phyloP scores from a whole-genome alignment of 2,329 filamentous ascomycete genomes.

The Sclerotinia spermophila region DNA sequence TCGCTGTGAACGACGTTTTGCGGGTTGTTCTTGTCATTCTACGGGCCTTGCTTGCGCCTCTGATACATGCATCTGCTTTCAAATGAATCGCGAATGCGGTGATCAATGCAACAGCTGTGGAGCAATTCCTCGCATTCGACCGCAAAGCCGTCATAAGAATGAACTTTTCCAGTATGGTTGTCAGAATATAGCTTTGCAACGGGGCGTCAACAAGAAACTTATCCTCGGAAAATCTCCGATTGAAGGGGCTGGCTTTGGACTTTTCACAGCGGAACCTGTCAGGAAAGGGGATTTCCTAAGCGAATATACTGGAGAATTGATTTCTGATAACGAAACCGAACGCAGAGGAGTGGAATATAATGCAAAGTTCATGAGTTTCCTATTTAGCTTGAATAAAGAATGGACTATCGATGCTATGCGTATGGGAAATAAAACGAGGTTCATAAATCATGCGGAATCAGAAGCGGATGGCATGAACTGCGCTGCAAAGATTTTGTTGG shows the following conservation, averaged over 20 bases:
- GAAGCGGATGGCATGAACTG: conserved; percentile 60
- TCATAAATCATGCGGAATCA: conserved; percentile 72
- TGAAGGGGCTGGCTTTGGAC: conserved; percentile 65
- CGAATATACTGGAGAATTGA: conserved; percentile 77
- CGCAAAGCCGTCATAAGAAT: conserved; percentile 59
- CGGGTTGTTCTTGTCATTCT: conserved; percentile 61
- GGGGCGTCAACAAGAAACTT: conserved; percentile 61
- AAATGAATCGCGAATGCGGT: conserved; percentile 76
- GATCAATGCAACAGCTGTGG: conserved; percentile 71
- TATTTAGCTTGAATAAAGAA: conserved; percentile 51
- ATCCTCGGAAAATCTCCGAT: conserved; percentile 68
- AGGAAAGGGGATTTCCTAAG: conserved; percentile 66
- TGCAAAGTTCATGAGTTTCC: conserved; percentile 41
- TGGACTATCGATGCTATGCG: conserved; percentile 65
- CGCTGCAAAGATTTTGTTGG: conserved; percentile 65
- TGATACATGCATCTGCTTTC: conserved; percentile 66
- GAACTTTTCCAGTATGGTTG: conserved; percentile 57
- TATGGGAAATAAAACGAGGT: conserved; percentile 76
- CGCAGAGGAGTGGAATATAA: conserved; percentile 39
- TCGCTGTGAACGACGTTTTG: conserved; percentile 62
- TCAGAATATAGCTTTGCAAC: conserved; percentile 69
- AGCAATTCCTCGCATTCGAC: conserved; percentile 64
- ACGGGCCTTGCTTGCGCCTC: conserved; percentile 56
- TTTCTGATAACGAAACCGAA: conserved; percentile 40
- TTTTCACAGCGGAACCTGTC: conserved; percentile 54